Conservation (phyloP, 2,329 filamentous ascomycete species). For the Akanthomyces lecanii region DNA sequence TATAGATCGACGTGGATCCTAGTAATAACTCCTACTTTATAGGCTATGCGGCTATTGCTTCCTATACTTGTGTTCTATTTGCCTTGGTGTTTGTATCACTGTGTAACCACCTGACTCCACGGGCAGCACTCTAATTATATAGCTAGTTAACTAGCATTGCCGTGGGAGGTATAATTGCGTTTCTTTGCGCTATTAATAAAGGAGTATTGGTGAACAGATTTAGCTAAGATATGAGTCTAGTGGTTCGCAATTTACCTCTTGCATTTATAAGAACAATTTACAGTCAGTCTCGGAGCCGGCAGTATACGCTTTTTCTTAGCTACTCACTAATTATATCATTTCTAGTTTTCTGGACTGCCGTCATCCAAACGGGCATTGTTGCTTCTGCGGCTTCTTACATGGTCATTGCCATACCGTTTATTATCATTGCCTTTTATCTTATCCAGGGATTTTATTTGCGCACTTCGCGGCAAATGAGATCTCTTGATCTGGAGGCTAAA, state of each 20-base stretch:
- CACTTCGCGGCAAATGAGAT: too few species aligned
- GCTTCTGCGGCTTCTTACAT: neutral
- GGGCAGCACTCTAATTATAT: neutral
- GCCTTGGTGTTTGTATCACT: neutral
- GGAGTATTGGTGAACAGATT: neutral
- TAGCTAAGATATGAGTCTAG: neutral
- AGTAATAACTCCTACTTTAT: neutral
- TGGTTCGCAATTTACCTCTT: neutral
- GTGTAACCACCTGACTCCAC: neutral
- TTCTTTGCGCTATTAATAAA: neutral
- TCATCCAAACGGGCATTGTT: neutral
- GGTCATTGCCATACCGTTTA: neutral
- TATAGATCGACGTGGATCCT: neutral
- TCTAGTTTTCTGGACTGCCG: neutral
- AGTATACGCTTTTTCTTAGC: too few species aligned
- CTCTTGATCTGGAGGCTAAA: too few species aligned
- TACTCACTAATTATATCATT: too few species aligned
- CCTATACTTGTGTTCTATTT: neutral
- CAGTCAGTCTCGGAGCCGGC: too few species aligned
- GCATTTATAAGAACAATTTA: neutral
- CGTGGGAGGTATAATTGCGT: neutral
- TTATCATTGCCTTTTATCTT: too few species aligned
- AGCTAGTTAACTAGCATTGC: neutral
- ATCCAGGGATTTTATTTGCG: too few species aligned
- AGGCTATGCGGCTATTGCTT: neutral